Base-by-base conservation (phyloP, 768 basidiomycete species). In the Suillus weaverae region DNA sequence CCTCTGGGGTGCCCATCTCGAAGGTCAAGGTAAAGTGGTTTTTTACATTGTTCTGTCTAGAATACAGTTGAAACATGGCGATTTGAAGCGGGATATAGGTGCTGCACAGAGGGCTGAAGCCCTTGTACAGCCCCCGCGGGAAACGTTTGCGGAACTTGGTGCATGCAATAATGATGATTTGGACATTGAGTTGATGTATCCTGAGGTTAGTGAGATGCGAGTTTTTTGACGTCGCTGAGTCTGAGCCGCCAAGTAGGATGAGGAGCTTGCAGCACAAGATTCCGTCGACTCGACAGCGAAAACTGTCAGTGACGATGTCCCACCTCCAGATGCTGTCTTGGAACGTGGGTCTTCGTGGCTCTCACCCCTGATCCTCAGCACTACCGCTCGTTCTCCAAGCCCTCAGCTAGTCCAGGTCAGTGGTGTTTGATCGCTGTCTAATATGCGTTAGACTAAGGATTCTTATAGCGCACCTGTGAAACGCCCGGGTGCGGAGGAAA, bases 181-280 rank as follows among this genome's bases (percentile, higher is more conserved):
- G 26, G 67, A 72, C 26, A 16, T 65, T 5, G 67, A 74, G 8
- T 48, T 74, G 3, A 32, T 66, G 0, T 76, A 76, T 64, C 73
- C 74, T 13, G 68, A 72, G 30, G 73, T 74, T 22, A 44, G 69
- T 57, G 46, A 35, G 32, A 36, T 59, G 18, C 3, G 8, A 30
- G 20, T 57, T 46, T 8, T 5, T 30, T 38, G 9, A 14, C 8
- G 20, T n/a, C 26, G 35, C 22, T 20, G 30, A 14, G 26, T 38
- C 50, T 57, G 36, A 62, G 33, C 36, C 13, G 16, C 10, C 16
- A 26, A 32, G 38, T 59, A 59, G 57, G 57, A 59, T 30, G 57
- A 59, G 11, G 57, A 59, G 8, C 38, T 41, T 41, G 26, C 39
- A 30, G 39, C 57, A 41, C 57, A 30, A 20, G 30, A 18, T 59